A percentile compares a stretch with the other conserved stretches of the same genome.
phyloP scores from a whole-genome alignment of 345 rosid genomes.

The Brassica carinata region DNA sequence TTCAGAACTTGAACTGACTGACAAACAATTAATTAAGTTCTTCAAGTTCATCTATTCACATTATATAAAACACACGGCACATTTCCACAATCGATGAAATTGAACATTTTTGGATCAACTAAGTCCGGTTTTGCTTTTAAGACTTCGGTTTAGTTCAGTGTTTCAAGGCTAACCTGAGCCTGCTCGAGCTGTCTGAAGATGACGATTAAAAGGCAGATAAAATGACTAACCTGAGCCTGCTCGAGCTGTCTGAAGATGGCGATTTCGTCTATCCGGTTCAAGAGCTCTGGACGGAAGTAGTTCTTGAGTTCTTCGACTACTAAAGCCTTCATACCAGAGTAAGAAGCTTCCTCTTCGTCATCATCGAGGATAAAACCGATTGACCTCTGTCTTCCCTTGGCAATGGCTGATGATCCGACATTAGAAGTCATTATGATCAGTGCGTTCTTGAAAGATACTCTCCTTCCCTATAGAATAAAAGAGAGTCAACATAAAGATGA shows the following conservation, averaged over 20 bases:
- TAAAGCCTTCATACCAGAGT: conserved; percentile 75
- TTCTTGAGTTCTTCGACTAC: conserved; percentile 84
- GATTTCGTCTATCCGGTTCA: conserved; percentile 93
- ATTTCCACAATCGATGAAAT: no score
- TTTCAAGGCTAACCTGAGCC: no score
- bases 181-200: no score
- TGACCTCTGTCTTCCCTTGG: conserved; percentile 77
- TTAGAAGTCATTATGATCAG: conserved; percentile 95
- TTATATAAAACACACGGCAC: no score
- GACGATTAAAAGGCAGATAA: no score
- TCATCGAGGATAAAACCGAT: conserved; percentile 70
- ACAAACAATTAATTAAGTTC: no score
- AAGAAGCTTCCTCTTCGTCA: conserved; percentile 53
- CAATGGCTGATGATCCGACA: conserved; percentile 83
- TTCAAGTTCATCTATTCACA: no score
- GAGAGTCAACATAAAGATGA: conserved; percentile 1
- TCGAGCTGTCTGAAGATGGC: conserved; percentile 86
- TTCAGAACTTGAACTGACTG: no score
- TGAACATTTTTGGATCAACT: no score
- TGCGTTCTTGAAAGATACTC: conserved; percentile 93
- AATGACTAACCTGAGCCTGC: conserved; percentile 77
- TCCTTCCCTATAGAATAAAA: conserved; percentile 65
- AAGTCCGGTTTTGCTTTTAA: no score
- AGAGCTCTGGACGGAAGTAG: conserved; percentile 92
- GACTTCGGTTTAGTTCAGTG: no score